Conservation (phyloP, 805 yeast species). For the Saccharomyces eubayanus region DNA sequence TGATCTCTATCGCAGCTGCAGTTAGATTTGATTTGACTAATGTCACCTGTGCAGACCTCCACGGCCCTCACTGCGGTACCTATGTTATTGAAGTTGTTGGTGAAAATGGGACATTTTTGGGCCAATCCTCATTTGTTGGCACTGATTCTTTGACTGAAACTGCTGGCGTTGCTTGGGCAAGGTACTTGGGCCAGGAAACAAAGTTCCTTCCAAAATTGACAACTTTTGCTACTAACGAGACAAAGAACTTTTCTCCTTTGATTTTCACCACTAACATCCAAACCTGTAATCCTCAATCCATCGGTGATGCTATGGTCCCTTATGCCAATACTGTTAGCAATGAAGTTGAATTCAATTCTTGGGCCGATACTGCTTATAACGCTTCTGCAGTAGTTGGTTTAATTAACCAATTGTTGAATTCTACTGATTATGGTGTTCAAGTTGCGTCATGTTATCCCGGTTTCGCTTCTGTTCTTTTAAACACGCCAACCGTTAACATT, state of each 20-base stretch:
- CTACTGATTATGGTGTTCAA: constrained; percentile 12
- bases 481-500: constrained; percentile 11
- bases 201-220: constrained; percentile 10
- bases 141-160: constrained; percentile 9
- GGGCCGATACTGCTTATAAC: constrained; percentile 8
- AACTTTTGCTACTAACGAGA: constrained; percentile 10
- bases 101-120: constrained; percentile 7
- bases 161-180: constrained; percentile 10
- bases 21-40: constrained; percentile 9
- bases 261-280: constrained; percentile 8
- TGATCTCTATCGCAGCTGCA: constrained; percentile 5
- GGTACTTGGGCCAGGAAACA: constrained; percentile 7
- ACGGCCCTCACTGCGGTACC: constrained; percentile 13
- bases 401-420: constrained; percentile 9
- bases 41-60: constrained; percentile 9
- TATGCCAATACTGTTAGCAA: constrained; percentile 9
- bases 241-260: constrained; percentile 9
- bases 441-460: constrained; percentile 11
- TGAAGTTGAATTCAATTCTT: constrained; percentile 9
- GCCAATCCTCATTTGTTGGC: constrained; percentile 9
- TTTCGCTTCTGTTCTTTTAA: constrained; percentile 6
- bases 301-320: constrained; percentile 8
- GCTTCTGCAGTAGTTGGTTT: constrained; percentile 5
- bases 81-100: constrained; percentile 10
- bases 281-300: constrained; percentile 11